Evolutionary conservation across 371 early-diverging fungal species (phyloP).

Genomic region (Apophysomyces sp.): DNA sequence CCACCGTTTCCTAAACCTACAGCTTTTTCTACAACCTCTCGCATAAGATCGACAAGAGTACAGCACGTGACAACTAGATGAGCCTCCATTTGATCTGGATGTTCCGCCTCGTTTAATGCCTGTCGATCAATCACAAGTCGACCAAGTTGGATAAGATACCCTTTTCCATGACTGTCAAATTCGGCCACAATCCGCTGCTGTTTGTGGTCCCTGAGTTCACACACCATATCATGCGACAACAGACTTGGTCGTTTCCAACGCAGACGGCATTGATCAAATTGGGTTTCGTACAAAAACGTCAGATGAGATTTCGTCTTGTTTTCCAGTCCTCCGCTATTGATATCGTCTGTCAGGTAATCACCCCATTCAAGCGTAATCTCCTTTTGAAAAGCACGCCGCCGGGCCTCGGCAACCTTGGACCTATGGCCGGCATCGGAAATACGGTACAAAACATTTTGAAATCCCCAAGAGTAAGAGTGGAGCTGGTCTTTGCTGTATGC

Average conservation of each 20-base stretch:
- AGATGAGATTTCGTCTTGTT: constrained; percentile 38
- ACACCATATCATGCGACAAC: constrained; percentile 43
- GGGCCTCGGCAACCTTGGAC: constrained; percentile 35
- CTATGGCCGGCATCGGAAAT: constrained; percentile 3
- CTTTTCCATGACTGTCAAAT: constrained; percentile 50
- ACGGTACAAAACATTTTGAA: constrained; percentile 43
- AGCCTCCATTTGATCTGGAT: constrained; percentile 29
- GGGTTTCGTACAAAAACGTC: constrained; percentile 38
- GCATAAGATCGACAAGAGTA: constrained; percentile 48
- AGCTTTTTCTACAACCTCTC: constrained; percentile 51
- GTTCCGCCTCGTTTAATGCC: constrained; percentile 22
- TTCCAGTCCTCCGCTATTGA: constrained; percentile 15
- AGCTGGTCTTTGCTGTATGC: constrained; percentile 41
- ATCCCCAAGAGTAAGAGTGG: constrained; percentile 55
- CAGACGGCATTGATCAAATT: constrained; percentile 29
- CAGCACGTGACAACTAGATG: constrained; percentile 45
- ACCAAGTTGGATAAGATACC: constrained; percentile 43
- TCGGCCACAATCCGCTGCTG: constrained; percentile 30
- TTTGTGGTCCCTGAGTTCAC: constrained; percentile 21
- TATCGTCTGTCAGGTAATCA: constrained; percentile 7
- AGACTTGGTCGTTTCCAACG: constrained; percentile 44
- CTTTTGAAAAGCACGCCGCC: constrained; percentile 46
- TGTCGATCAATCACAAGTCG: constrained; percentile 33
- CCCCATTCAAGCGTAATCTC: constrained; percentile 42
- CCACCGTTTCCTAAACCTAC: constrained; percentile 45